Evolutionary conservation across 2,329 filamentous ascomycete species (phyloP).

Genomic region (Arthroderma sp.): DNA sequence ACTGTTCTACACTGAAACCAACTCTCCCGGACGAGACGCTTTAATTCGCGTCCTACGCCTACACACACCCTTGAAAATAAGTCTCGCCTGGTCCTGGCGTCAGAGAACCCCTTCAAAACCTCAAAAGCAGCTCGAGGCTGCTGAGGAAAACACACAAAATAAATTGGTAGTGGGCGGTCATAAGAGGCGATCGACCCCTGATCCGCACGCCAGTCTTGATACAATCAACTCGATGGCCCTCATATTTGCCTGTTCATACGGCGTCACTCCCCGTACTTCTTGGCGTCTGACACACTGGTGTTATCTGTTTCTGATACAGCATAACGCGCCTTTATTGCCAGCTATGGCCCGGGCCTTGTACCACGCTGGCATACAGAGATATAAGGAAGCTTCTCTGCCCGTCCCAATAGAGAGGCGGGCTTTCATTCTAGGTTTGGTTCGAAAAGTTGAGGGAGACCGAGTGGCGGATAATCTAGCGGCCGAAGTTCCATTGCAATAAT

Average conservation of each 20-base stretch:
- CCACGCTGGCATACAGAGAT: constrained; percentile 35
- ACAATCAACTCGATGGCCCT: constrained; percentile 35
- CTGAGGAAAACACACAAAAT: not conserved
- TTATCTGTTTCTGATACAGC: constrained; percentile 31
- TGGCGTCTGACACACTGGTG: constrained; percentile 36
- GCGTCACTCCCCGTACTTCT: constrained; percentile 27
- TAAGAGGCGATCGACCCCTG: constrained; percentile 12
- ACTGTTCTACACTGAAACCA: constrained; percentile 19
- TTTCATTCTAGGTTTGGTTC: constrained; percentile 34
- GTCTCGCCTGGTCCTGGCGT: not conserved
- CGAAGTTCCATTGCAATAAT: too few relatives aligned
- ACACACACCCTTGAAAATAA: constrained; percentile 24
- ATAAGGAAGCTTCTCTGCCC: constrained; percentile 23
- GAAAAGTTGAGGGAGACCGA: constrained; percentile 29
- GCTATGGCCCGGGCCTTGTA: constrained; percentile 37
- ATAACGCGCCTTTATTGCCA: constrained; percentile 30
- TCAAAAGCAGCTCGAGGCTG: too few relatives aligned
- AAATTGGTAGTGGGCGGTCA: constrained; percentile 8
- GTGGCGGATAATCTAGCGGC: not conserved
- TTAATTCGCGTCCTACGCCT: constrained; percentile 23
- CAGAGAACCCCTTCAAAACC: too few relatives aligned
- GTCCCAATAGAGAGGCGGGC: constrained; percentile 24
- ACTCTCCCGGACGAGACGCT: constrained; percentile 14
- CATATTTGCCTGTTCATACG: constrained; percentile 26
- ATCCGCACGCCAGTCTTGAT: constrained; percentile 26